Evolutionary conservation across 2,329 filamentous ascomycete species (phyloP).

Genomic region (Cytospora schulzeri): DNA sequence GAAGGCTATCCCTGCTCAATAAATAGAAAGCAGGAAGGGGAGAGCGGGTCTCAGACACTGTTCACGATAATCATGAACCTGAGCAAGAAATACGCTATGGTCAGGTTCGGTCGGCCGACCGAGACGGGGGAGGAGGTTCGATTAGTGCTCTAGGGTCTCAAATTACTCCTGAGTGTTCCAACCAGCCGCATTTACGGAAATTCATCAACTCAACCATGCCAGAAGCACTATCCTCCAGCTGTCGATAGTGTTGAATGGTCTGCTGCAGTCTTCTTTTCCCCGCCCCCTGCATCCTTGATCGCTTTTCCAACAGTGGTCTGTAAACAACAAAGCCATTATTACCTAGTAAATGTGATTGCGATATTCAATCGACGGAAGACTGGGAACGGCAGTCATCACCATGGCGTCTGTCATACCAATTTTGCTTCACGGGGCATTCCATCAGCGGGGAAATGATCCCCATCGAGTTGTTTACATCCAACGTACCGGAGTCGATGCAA

Average conservation of each 20-base stretch:
- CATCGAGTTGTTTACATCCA: slow-evolving; percentile 23
- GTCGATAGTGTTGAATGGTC: neutral
- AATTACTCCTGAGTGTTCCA: too few species aligned
- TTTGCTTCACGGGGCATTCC: slow-evolving; percentile 12
- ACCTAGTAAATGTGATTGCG: neutral
- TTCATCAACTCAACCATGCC: too few species aligned
- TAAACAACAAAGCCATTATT: too few species aligned
- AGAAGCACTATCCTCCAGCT: too few species aligned
- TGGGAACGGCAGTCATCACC: neutral
- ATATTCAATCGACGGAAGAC: neutral
- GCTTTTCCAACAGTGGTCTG: too few species aligned
- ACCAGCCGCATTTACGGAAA: too few species aligned
- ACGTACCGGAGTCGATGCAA: slow-evolving; percentile 24
- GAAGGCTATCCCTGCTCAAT: slow-evolving; percentile 21
- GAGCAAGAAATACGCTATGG: slow-evolving; percentile 6
- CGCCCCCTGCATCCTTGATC: too few species aligned
- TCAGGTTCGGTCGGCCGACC: slow-evolving; percentile 24
- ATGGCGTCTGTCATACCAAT: slow-evolving; percentile 21
- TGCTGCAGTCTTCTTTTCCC: neutral
- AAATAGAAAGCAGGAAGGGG: slow-evolving; percentile 5
- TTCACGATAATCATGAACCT: slow-evolving; percentile 27
- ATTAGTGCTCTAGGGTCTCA: neutral
- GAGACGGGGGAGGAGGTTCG: slow-evolving; percentile 20
- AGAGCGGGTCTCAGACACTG: slow-evolving; percentile 10
- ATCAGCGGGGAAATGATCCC: slow-evolving; percentile 24